These are phyloP conservation scores for Heterobasidion irregulare DNA, from an alignment of 1,284 basidiomycete species.

Conservation along the genomic window DNA sequence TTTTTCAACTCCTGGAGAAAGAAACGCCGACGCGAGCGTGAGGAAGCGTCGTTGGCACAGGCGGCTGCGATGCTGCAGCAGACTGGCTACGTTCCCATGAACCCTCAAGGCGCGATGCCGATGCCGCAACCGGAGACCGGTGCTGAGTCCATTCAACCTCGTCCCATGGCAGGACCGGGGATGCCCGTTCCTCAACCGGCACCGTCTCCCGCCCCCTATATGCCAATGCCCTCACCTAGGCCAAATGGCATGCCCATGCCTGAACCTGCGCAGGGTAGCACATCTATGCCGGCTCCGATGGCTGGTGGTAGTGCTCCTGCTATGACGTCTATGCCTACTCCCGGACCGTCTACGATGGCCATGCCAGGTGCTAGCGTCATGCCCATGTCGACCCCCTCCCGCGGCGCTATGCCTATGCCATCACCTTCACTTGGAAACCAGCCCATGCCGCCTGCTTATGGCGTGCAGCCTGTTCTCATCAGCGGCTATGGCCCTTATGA, in stretches of 20 bases:
- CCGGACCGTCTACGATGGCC: background rate
- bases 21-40: too few relatives aligned
- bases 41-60: background rate
- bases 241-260: background rate
- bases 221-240: background rate
- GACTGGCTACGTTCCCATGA: background rate
- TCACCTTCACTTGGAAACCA: background rate
- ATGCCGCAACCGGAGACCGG: background rate
- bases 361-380: background rate
- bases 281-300: background rate
- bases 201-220: background rate
- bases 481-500: slow-evolving; percentile 16
- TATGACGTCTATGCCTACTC: background rate
- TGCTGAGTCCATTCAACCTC: background rate
- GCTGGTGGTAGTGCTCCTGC: background rate
- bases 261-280: background rate
- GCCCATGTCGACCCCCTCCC: background rate
- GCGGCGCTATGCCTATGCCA: slow-evolving; percentile 3
- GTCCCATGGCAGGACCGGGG: background rate
- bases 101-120: background rate
- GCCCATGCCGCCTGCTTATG: background rate
- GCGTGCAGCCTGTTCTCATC: slow-evolving; percentile 18
- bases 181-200: slow-evolving; percentile 3
- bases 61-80: background rate
- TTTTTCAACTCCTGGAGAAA: background rate